Evolutionary conservation across 345 rosid species (phyloP), one percentile per base, ranked within the genome.

Genomic region (Citrus reticulata): DNA sequence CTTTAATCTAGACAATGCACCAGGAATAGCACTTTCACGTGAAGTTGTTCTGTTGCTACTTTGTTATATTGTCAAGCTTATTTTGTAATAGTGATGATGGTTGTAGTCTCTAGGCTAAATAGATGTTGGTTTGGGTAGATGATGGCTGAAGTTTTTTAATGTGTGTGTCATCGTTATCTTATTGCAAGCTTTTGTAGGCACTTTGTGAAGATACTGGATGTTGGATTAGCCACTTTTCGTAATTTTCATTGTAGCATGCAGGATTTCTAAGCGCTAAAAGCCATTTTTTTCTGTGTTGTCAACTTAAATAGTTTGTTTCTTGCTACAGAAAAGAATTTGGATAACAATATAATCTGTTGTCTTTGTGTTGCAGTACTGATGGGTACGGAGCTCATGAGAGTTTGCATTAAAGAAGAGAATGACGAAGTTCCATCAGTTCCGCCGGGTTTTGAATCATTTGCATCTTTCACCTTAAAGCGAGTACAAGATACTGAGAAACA

Each of bases 401-500:
- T 91, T 73, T 84, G 89, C 83, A 84, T 88, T 70, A 92, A 94
- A 87, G 97, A 92, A 82, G 98, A 97, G 69, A 94, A 85, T 70
- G 98, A 93, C 37, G 98, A 94, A 14, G 75, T 94, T 80, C 98
- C 93, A 29, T 83, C 94, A 75, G 91, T 91, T 76, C 99, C 99
- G 20, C 99, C 98, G 68, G 99, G 99, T 34, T 97, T 97, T 66
- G 99, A 94, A 87, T 86, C 98, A 37, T 92, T 88, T 86, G 87
- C 96, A 61, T 85, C 98, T 68, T 91, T 94, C 79, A 86, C 88
- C 37, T 71, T 92, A 81, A 93, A 81, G 74, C 87, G 78, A 67
- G 84, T 82, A 42, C 83, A 88, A 64, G 91, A 81, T 74, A 73
- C 35, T 68, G 87, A 82, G 61, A 82, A 86, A 74, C 78, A 66